Evolutionary conservation across 2,329 filamentous ascomycete species (phyloP), one percentile per base, ranked within the genome.

Genomic region (Fusarium xylarioides): DNA sequence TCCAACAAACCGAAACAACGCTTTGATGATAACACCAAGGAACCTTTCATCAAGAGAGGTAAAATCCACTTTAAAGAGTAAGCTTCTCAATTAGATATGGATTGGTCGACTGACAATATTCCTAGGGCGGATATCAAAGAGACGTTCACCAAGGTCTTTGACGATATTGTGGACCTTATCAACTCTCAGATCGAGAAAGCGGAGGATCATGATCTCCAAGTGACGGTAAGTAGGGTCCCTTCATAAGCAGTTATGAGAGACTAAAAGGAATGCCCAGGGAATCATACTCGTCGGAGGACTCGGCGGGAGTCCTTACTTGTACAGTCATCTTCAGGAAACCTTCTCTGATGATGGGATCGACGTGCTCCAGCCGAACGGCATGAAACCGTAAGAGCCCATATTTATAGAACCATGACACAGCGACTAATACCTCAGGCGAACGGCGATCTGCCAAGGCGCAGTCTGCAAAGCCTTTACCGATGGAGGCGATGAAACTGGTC

Each of bases 161-260:
- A 21, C 14, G 38, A 42, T 7, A 42, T 42, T 10, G 38, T 42
- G 21, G 12, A 15, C 1, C 38, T 42, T 5, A 42, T 42, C 38
- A 42, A n/a, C 21, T 42, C 38, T n/a, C 38, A 42, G 12, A 42
- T 42, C 14, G 19, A 42, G 21, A 42, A 42, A 10, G 38, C 38
- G n/a, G 21, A 42, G 8, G 21, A 42, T 15, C 21, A 10, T n/a
- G 4, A 42, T 19, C 38, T n/a, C 6, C 38, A 42, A 42, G 21
- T 42, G 12, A 42, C 38, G 21, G 38, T 42, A 42, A n/a, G 21
- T 42, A 5, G 4, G 8, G 9, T 0, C 8, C 8, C 4, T 5
- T 40, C 4, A n/a, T 40, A 1, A 40, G 3, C 7, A 15, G 9
- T 7, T 1, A 2, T 14, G 5, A 9, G 3, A 40, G 38, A 40